These are phyloP conservation scores for Linnemannia zychae DNA, from an alignment of 192 early-diverging fungal genomes.

Conservation along the genomic window DNA sequence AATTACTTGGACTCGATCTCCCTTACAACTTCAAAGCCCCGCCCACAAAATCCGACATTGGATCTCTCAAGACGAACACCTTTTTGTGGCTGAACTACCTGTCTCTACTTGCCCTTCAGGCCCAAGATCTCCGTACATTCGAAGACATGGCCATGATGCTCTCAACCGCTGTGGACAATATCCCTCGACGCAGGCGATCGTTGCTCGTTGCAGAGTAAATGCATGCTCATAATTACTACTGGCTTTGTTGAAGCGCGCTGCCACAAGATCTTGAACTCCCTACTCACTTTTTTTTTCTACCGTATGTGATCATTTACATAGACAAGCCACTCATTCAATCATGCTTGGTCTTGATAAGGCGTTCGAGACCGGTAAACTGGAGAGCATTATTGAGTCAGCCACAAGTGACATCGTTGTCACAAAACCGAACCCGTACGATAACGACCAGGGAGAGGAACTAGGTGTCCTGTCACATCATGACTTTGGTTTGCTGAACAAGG, in stretches of 20 bases:
- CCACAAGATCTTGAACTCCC: neutral
- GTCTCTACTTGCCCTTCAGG: slow-evolving; percentile 30
- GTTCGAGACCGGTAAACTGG: neutral
- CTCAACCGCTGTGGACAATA: slow-evolving; percentile 6
- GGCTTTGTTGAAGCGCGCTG: neutral
- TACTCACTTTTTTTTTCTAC: neutral
- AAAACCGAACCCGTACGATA: slow-evolving; percentile 35
- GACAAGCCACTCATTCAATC: slow-evolving; percentile 24
- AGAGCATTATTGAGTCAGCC: neutral
- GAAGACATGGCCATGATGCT: slow-evolving; percentile 16
- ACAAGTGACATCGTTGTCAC: neutral
- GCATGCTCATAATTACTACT: neutral
- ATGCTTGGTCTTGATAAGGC: slow-evolving; percentile 21
- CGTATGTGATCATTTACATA: neutral
- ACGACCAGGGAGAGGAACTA: neutral
- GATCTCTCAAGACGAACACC: slow-evolving; percentile 10
- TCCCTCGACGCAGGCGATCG: neutral
- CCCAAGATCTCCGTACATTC: neutral
- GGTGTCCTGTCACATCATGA: slow-evolving; percentile 17
- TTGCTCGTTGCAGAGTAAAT: slow-evolving; percentile 34
- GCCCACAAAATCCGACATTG: neutral
- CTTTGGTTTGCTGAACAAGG: slow-evolving; percentile 23
- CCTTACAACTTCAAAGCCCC: slow-evolving; percentile 22
- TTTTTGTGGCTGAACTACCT: slow-evolving; percentile 56
- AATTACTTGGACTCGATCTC: slow-evolving; percentile 21